Base-by-base conservation (phyloP, 2,329 filamentous ascomycete species). In the Camillea tinctor region DNA sequence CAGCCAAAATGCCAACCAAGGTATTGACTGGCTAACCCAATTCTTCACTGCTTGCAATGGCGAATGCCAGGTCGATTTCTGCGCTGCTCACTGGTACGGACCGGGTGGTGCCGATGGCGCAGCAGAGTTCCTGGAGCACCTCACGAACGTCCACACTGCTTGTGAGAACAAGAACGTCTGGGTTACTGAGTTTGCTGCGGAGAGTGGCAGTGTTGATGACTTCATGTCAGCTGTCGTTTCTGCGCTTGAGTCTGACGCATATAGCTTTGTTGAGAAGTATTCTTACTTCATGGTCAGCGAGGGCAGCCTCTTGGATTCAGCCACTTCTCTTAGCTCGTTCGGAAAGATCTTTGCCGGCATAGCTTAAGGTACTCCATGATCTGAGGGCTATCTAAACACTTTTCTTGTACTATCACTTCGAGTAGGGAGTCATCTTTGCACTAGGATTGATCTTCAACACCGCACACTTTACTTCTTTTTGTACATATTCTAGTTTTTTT, bases 51-150 rank as follows among this genome's bases (percentile, higher is more conserved):
- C 79, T 4, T 89, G 87, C 74, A 69, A 74, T 52, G 72, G 73
- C 57, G 62, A 75, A 52, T 89, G 86, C 78, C 68, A 75, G 44
- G 80, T 82, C 60, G 84, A 88, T 74, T 88, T 87, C 73, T 81
- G 86, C 74, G 79, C 80, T 71, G 77, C 85, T 52, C 87, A 90
- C 76, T 89, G 86, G 85, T 90, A 90, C 75, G 82, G 81, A 54
- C 73, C 74, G 49, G 75, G 80, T 17, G 72, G 68, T 44, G 17
- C 23, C 17, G 70, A 77, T 56, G 79, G 79, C 59, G 71, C 75
- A 23, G 73, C 80, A 50, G 77, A 75, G 62, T 86, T 89, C 74
- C 83, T 87, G 65, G 61, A 71, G 48, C 84, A 88, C 73, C 70
- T 88, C 58, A 64, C 77, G 61, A 62, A 77, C 26, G 81, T 82